A percentile compares a stretch with the other conserved stretches of the same genome.
These are phyloP conservation scores for Boletus reticuloceps DNA, from an alignment of 768 basidiomycete species.

Conservation along the genomic window DNA sequence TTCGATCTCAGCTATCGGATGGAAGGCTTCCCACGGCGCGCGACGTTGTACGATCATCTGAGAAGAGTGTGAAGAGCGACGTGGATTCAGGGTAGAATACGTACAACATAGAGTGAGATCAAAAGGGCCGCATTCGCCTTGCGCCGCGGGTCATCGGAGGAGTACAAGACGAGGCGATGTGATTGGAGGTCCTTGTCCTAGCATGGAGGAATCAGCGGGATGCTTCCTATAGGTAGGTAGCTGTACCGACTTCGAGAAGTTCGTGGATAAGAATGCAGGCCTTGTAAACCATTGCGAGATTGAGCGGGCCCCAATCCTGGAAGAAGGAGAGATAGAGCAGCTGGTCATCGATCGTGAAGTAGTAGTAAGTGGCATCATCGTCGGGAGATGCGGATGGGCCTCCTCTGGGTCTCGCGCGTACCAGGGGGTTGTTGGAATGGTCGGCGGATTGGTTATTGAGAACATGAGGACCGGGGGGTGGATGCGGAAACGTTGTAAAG, in stretches of 20 bases:
- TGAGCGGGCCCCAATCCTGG: slow-evolving; percentile 92
- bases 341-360: slow-evolving; percentile 92
- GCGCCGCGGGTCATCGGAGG: slow-evolving; percentile 76
- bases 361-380: slow-evolving; percentile 77
- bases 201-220: slow-evolving; percentile 21
- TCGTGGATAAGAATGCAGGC: slow-evolving; percentile 90
- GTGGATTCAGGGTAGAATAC: slow-evolving; percentile 30
- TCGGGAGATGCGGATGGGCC: slow-evolving; percentile 68
- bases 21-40: slow-evolving; percentile 92
- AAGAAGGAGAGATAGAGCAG: slow-evolving; percentile 92
- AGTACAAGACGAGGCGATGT: slow-evolving; percentile 84
- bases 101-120: slow-evolving; percentile 88
- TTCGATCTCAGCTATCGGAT: slow-evolving; percentile 88
- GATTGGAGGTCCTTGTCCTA: slow-evolving; percentile 73
- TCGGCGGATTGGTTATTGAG: slow-evolving; percentile 62
- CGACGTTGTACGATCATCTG: slow-evolving; percentile 92
- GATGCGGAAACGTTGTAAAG: slow-evolving; percentile 86
- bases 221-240: slow-evolving; percentile 13
- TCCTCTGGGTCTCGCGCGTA: slow-evolving; percentile 58
- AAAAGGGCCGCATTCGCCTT: slow-evolving; percentile 96
- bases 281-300: slow-evolving; percentile 91
- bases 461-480: slow-evolving; percentile 59
- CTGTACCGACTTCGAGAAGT: slow-evolving; percentile 66
- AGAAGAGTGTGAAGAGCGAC: slow-evolving; percentile 18
- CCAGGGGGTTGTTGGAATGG: slow-evolving; percentile 51